phyloP scores from a whole-genome alignment of 2,329 filamentous ascomycete genomes.

The Arthrinium puccinioides region DNA sequence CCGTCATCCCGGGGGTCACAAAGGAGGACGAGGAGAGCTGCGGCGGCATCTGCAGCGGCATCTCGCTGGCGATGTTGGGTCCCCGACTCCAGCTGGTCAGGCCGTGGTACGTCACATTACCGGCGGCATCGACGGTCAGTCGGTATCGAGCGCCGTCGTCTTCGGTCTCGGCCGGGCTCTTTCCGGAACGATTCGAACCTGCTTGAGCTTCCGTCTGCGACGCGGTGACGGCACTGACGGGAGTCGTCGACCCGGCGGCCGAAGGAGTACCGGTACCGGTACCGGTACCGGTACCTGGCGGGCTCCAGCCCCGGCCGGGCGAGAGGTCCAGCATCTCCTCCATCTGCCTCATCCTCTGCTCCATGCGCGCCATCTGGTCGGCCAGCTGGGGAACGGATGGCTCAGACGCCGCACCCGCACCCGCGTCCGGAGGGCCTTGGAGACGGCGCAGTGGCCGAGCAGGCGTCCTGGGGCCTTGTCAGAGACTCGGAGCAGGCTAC shows the following conservation, averaged over 20 bases:
- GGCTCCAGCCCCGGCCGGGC: neutral
- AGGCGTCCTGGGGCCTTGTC: no score
- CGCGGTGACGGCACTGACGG: neutral
- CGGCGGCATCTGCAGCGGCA: neutral
- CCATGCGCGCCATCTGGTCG: neutral
- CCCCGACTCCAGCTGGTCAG: constrained; percentile 1
- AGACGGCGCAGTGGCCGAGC: neutral
- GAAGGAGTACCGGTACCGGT: neutral
- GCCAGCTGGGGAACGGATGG: neutral
- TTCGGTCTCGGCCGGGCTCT: neutral
- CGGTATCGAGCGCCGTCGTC: neutral
- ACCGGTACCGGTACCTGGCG: no score
- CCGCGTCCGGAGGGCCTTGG: neutral
- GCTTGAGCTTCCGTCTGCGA: neutral
- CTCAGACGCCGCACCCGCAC: neutral
- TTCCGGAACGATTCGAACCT: no score
- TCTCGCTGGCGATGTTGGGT: neutral
- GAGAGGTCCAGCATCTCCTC: neutral
- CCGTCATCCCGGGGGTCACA: neutral
- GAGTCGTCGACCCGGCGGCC: neutral
- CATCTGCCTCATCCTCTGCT: constrained; percentile 1
- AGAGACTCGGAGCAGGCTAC: no score
- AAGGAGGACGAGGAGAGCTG: no score
- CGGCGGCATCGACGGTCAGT: neutral
- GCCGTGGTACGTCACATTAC: constrained; percentile 1